These are phyloP conservation scores for Claviceps fusiformis DNA, from an alignment of 2,329 filamentous ascomycete genomes.

Conservation along the genomic window DNA sequence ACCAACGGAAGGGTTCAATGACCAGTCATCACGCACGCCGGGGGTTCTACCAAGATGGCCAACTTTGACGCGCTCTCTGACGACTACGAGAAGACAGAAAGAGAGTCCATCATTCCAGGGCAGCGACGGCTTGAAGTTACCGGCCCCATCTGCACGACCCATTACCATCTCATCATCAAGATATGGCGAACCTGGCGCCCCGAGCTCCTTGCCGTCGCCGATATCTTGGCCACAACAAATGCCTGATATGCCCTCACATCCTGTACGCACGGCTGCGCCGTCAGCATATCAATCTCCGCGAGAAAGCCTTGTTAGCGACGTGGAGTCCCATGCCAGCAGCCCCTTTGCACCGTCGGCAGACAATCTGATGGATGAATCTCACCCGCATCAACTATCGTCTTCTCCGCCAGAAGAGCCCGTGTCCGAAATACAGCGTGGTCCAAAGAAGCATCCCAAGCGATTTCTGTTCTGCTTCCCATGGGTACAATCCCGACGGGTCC, in stretches of 20 bases:
- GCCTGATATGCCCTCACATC: not conserved
- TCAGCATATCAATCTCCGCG: not conserved
- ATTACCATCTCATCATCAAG: conserved; percentile 1
- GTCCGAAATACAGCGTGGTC: not conserved
- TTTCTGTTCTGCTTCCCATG: conserved; percentile 44
- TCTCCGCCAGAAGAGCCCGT: not conserved
- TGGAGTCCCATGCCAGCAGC: not conserved
- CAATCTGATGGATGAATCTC: not conserved
- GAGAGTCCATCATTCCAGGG: not conserved
- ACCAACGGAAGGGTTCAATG: conserved; percentile 4
- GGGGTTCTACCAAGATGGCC: not conserved
- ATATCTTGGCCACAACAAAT: not conserved
- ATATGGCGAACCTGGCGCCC: conserved; percentile 1
- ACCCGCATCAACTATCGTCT: not conserved
- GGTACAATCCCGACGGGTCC: conserved; percentile 38
- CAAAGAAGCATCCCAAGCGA: conserved; percentile 14
- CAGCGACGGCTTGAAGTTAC: conserved; percentile 33
- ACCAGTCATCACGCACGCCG: conserved; percentile 1
- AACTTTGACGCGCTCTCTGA: not conserved
- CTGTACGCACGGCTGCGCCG: not conserved
- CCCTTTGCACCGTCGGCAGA: not conserved
- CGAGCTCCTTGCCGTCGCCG: conserved; percentile 6
- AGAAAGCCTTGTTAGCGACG: not conserved
- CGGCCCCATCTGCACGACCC: conserved; percentile 17
- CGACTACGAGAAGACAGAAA: not conserved